Conservation (phyloP, 352 stramenopile species). For the Pythium insidiosum region DNA sequence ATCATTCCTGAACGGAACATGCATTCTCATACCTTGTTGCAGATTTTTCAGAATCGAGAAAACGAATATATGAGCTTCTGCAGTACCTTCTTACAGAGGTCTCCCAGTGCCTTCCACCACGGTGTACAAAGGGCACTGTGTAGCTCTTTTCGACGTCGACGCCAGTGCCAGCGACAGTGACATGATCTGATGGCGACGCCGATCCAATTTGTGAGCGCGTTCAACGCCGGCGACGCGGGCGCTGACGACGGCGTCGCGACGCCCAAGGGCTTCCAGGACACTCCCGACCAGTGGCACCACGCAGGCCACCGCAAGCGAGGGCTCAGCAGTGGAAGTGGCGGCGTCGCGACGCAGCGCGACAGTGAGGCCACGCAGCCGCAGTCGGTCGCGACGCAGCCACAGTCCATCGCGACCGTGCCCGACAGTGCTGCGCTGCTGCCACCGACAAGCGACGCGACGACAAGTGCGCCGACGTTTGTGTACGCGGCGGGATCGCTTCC, state of each 20-base stretch:
- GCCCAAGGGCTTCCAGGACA: conserved; percentile 52
- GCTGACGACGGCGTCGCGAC: conserved; percentile 50
- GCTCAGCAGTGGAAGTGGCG: not conserved
- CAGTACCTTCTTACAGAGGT: no score
- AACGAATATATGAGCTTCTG: not conserved
- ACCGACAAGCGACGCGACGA: not conserved
- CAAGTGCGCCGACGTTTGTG: conserved; percentile 35
- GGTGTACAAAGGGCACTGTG: no score
- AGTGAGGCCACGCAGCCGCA: conserved; percentile 41
- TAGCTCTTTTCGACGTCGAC: no score
- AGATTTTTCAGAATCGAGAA: not conserved
- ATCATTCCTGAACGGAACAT: no score
- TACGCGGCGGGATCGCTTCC: conserved; percentile 15
- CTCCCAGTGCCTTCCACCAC: no score
- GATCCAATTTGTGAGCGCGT: conserved; percentile 24
- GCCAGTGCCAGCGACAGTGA: no score
- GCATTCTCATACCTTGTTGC: not conserved
- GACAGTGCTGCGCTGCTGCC: conserved; percentile 5
- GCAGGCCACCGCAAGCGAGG: conserved; percentile 28
- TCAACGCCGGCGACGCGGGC: conserved; percentile 24
- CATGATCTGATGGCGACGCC: not conserved
- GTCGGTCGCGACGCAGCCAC: conserved; percentile 22
- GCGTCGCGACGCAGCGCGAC: conserved; percentile 15
- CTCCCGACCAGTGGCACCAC: conserved; percentile 26
- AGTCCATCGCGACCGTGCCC: conserved; percentile 15